Conservation (phyloP, 2,329 filamentous ascomycete genomes). For the Aspergillus quadricinctus region DNA sequence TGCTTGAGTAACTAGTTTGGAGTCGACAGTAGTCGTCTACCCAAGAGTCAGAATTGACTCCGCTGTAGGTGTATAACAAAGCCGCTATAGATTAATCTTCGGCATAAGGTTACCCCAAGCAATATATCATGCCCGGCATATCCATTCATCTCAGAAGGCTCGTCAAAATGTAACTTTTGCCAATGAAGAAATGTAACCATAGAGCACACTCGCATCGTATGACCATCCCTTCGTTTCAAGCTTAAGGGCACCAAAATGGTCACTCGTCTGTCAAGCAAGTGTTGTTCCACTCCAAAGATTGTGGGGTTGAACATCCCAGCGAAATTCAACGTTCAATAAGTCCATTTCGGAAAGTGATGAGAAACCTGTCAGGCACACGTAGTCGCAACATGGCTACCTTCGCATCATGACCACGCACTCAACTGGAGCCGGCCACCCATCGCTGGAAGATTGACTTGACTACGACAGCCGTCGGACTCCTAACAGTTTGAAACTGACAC, state of each 20-base stretch:
- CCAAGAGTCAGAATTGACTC: not conserved
- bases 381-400: not conserved
- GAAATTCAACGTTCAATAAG: not conserved
- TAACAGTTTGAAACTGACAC: not conserved
- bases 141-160: not conserved
- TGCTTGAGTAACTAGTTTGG: not conserved
- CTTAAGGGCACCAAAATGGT: not conserved
- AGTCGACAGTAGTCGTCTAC: not conserved
- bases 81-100: not conserved
- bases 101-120: not conserved
- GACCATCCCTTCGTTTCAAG: not conserved
- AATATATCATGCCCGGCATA: not conserved
- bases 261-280: not conserved
- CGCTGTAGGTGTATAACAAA: too few relatives aligned
- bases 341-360: not conserved
- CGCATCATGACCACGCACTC: not conserved
- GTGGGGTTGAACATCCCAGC: not conserved
- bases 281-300: not conserved
- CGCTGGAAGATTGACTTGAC: not conserved
- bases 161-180: not conserved
- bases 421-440: not conserved
- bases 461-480: not conserved
- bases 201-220: not conserved
- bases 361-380: not conserved
- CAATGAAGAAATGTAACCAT: not conserved